Evolutionary conservation across 345 rosid species (phyloP).

Genomic region (Eutrema yunnanense): DNA sequence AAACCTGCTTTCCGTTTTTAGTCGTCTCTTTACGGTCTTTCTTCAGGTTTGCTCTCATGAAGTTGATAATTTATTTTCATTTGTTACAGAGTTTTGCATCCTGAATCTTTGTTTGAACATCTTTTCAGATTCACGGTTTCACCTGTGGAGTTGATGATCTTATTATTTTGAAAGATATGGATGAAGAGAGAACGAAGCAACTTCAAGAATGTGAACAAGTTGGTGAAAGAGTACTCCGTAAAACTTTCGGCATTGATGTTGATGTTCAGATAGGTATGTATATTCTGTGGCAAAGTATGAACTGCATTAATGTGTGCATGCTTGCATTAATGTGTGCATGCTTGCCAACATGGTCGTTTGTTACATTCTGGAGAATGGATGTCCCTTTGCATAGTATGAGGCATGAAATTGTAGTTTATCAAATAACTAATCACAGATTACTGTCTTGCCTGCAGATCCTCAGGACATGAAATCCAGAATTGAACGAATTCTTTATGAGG

Average conservation of each 20-base stretch:
- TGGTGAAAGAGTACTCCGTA: slow-evolving; percentile 69
- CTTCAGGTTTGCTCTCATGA: slow-evolving; percentile 59
- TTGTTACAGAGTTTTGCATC: slow-evolving; percentile 8
- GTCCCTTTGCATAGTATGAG: not conserved
- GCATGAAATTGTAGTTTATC: not conserved
- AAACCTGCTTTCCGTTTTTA: slow-evolving; percentile 69
- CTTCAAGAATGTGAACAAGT: slow-evolving; percentile 65
- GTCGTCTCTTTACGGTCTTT: slow-evolving; percentile 83
- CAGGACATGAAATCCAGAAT: slow-evolving; percentile 51
- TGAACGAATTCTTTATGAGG: slow-evolving; percentile 64
- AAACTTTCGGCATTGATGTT: slow-evolving; percentile 51
- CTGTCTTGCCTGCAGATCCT: slow-evolving; percentile 46
- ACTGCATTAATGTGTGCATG: not conserved
- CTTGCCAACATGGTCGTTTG: slow-evolving; percentile 15
- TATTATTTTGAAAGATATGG: slow-evolving; percentile 58
- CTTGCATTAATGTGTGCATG: not conserved
- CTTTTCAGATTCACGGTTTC: slow-evolving; percentile 84
- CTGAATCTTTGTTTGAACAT: slow-evolving; percentile 25
- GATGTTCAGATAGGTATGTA: slow-evolving; percentile 48
- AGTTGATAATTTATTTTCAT: not conserved
- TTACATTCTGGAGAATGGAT: slow-evolving; percentile 1
- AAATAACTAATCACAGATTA: not conserved
- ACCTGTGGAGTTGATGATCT: slow-evolving; percentile 99
- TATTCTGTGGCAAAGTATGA: not conserved
- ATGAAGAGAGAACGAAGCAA: slow-evolving; percentile 58